Base-by-base conservation (phyloP, 371 early-diverging fungal species). In the Mycotypha africana region DNA sequence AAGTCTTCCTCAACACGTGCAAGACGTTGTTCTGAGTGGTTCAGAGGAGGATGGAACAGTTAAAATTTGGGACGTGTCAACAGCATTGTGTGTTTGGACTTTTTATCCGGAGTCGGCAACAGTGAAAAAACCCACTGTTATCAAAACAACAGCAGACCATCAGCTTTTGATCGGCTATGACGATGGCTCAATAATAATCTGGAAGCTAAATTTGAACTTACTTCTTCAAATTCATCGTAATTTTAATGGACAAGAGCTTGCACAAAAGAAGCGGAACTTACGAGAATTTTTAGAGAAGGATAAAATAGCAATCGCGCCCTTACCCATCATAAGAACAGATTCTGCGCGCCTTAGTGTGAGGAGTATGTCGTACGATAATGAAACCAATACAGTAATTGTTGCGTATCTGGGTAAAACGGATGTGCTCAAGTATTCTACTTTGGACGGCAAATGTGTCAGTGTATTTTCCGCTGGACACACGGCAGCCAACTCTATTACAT, bases 21-120 rank as follows among this genome's bases (percentile, higher is more conserved):
- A 54, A 2, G 63, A 63, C 24, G 38, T 61, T 4, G 59, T 69
- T 0, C 16, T 65, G 2, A 76, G 77, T 57, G 77, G 67, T 23
- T 65, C 62, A 14, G 8, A 28, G 2, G 61, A 65, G 4, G 72
- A 74, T 45, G 70, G 70, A 5, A 31, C 47, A 1, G 49, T 74
- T 2, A 67, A 66, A 17, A 39, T 74, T 0, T 74, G 75, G 75
- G 63, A 68, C 54, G 45, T 67, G 0, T 5, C 45, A 0, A 46
- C 65, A 0, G 40, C 43, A 11, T 36, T 58, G 2, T 68, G 68
- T 21, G 53, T 48, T 9, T 45, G 42, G 35, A 68, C 50, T 21
- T 25, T 74, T 1, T 23, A 36, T 16, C 61, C 67, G 52, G 23
- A 30, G 4, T 42, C 45, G 37, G 52, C 60, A 12, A 38, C 50